These are phyloP conservation scores for Flaveria linearis DNA, from an alignment of 129 eudicot species.

Conservation along the genomic window DNA sequence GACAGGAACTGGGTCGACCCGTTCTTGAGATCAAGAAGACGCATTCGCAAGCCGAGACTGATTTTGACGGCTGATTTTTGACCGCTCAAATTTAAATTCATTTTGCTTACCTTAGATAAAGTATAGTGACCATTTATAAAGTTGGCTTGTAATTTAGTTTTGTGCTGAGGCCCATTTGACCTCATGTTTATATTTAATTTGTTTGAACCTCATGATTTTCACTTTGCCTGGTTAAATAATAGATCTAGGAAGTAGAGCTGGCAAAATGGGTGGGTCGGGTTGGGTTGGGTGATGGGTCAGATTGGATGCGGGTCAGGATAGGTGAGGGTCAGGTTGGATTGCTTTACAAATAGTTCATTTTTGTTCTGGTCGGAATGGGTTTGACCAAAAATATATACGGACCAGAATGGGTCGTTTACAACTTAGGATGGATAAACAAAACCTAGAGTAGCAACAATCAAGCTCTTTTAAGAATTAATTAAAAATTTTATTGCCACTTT, in stretches of 20 bases:
- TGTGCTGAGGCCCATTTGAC: slow-evolving; percentile 45
- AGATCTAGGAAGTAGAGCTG: not conserved
- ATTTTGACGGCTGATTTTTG: slow-evolving; percentile 31
- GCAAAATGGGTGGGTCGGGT: too few relatives aligned
- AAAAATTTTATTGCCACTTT: too few relatives aligned
- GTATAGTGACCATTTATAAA: slow-evolving; percentile 30
- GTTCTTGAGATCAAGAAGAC: slow-evolving; percentile 35
- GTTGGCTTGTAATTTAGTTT: slow-evolving; percentile 37
- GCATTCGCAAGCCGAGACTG: slow-evolving; percentile 35
- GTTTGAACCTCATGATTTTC: slow-evolving; percentile 2
- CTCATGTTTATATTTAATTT: slow-evolving; percentile 31
- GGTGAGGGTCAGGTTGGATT: too few relatives aligned
- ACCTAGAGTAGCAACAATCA: too few relatives aligned
- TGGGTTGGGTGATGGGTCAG: too few relatives aligned
- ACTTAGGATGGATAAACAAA: too few relatives aligned
- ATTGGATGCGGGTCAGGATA: too few relatives aligned
- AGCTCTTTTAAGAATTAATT: too few relatives aligned
- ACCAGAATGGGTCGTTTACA: too few relatives aligned
- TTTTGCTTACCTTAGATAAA: slow-evolving; percentile 28
- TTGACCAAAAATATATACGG: too few relatives aligned
- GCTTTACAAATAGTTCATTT: too few relatives aligned
- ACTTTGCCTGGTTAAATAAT: not conserved
- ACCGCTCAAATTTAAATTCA: slow-evolving; percentile 17
- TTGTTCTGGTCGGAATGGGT: too few relatives aligned
- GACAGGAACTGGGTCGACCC: slow-evolving; percentile 79